Evolutionary conservation across 2,329 filamentous ascomycete genomes (phyloP).

Genomic region (Cryphonectria radicalis): DNA sequence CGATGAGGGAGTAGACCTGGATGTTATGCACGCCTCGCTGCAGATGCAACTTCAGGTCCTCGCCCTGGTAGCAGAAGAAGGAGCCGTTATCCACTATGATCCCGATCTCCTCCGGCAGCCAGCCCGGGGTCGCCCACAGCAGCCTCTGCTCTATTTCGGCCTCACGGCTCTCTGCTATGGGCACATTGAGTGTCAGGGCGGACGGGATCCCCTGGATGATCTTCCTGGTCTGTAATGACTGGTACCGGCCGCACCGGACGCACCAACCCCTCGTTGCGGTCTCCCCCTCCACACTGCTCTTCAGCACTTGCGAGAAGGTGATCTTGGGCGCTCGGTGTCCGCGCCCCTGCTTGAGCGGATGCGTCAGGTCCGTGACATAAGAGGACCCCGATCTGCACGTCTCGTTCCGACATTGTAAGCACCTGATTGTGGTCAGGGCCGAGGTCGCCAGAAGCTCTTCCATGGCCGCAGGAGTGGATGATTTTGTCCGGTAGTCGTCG

Average conservation of each 20-base stretch:
- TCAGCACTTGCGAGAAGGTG: constrained; percentile 90
- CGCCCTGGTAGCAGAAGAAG: constrained; percentile 92
- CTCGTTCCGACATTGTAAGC: constrained; percentile 85
- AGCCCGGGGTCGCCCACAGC: constrained; percentile 87
- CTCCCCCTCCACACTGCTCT: constrained; percentile 87
- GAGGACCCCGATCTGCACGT: constrained; percentile 78
- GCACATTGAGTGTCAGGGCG: constrained; percentile 87
- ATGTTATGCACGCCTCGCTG: constrained; percentile 81
- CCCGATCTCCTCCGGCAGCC: constrained; percentile 92
- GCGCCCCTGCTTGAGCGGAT: constrained; percentile 62
- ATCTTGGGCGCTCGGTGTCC: constrained; percentile 57
- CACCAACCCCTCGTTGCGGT: constrained; percentile 93
- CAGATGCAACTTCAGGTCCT: constrained; percentile 80
- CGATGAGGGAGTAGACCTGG: constrained; percentile 87
- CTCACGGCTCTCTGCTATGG: constrained; percentile 53
- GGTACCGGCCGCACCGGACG: constrained; percentile 85
- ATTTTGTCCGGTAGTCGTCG: constrained; percentile 73
- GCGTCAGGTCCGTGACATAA: constrained; percentile 84
- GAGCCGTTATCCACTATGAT: constrained; percentile 90
- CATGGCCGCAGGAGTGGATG: constrained; percentile 65
- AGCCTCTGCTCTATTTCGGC: constrained; percentile 70
- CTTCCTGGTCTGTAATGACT: constrained; percentile 83
- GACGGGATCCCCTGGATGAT: constrained; percentile 80
- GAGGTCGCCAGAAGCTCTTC: constrained; percentile 78
- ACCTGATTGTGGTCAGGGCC: constrained; percentile 76